phyloP scores from a whole-genome alignment of 1,284 basidiomycete species.

The Sporisorium graminicola region DNA sequence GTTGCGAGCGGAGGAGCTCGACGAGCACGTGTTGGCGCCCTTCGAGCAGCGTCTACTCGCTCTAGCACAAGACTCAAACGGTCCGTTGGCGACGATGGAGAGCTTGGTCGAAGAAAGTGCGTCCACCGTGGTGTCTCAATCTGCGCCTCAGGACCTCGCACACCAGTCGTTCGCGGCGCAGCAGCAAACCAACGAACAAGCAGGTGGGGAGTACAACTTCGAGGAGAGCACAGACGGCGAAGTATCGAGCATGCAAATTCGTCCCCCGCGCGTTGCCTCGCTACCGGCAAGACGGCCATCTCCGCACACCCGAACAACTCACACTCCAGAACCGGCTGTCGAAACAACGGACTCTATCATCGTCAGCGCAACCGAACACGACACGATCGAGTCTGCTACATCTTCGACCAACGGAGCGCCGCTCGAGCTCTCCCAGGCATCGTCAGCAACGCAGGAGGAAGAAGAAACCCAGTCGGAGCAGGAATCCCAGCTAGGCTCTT shows the following conservation, averaged over 20 bases:
- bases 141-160: neutral
- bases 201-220: neutral
- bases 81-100: constrained; percentile 15
- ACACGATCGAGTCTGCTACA: constrained; percentile 23
- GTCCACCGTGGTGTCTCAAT: neutral
- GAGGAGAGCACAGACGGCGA: constrained; percentile 7
- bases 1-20: constrained; percentile 32
- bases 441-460: constrained; percentile 43
- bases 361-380: constrained; percentile 10
- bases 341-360: constrained; percentile 25
- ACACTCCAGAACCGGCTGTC: neutral
- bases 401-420: neutral
- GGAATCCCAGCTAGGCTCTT: constrained; percentile 10
- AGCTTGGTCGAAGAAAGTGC: constrained; percentile 16
- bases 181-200: neutral
- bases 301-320: neutral
- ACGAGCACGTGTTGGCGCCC: constrained; percentile 20
- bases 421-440: neutral
- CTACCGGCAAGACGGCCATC: neutral
- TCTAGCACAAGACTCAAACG: constrained; percentile 7
- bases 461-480: constrained; percentile 41
- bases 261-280: constrained; percentile 7
- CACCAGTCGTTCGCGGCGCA: neutral
- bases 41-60: constrained; percentile 26
- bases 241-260: constrained; percentile 30